phyloP scores from a whole-genome alignment of 495 filamentous ascomycete species.

The Lasiosphaeriaceae sp. region DNA sequence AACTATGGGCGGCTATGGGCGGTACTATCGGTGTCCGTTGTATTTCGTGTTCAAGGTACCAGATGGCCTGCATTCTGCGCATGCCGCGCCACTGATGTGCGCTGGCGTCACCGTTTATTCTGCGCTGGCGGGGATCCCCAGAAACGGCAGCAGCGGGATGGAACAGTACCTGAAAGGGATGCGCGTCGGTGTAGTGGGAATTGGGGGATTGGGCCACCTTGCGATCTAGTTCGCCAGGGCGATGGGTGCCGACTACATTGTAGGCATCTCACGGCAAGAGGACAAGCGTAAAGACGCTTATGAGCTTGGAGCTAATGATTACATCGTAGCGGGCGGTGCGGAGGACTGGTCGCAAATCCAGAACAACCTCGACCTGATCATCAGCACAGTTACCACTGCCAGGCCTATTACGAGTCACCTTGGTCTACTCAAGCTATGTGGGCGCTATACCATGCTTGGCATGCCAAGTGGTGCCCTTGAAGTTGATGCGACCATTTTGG shows the following conservation, averaged over 20 bases:
- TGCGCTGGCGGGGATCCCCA: conserved; percentile 66
- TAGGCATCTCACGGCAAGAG: conserved; percentile 73
- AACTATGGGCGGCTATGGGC: conserved; percentile 67
- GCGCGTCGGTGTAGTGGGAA: conserved; percentile 74
- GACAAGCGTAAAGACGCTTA: conserved; percentile 67
- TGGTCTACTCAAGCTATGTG: conserved; percentile 60
- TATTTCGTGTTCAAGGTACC: conserved; percentile 82
- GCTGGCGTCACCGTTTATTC: conserved; percentile 78
- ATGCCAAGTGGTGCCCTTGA: neutral
- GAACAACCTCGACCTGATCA: conserved; percentile 70
- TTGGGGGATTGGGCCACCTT: conserved; percentile 78
- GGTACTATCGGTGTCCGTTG: conserved; percentile 65
- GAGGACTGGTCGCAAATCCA: conserved; percentile 55
- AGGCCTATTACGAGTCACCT: conserved; percentile 72
- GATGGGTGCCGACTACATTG: conserved; percentile 67
- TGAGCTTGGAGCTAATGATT: conserved; percentile 63
- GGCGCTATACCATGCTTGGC: conserved; percentile 70
- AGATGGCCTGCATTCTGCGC: conserved; percentile 41
- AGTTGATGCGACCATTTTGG: conserved; percentile 61
- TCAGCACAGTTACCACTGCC: conserved; percentile 68
- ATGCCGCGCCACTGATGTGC: conserved; percentile 82
- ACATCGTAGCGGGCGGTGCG: conserved; percentile 79
- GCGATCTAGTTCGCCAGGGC: conserved; percentile 66
- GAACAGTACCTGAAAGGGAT: conserved; percentile 77
- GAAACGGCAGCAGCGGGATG: no score